Base-by-base conservation (phyloP, 257 asterid species). In the Cruciata laevipes region DNA sequence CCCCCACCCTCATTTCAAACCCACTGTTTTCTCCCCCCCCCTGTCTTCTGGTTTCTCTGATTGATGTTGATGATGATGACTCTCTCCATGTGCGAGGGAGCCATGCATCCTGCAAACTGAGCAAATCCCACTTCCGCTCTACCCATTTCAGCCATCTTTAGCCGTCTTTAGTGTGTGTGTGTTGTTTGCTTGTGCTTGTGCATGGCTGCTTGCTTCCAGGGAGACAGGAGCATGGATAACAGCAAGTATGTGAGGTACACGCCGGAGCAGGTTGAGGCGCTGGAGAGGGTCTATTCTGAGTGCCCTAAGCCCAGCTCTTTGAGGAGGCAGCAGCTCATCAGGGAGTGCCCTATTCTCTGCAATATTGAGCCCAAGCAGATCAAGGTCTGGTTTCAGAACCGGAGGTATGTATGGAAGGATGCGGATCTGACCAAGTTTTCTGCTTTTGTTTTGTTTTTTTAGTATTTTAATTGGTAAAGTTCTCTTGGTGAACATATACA, bases 361-460 rank as follows among this genome's bases (percentile, higher is more conserved):
- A 93, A 93, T 79, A 93, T 93, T 81, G 98, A 88, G 79, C 95
- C 97, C 53, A 93, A 93, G 53, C 98, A 93, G 77, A 93, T 93
- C 91, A 93, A 93, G 90, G 98, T 93, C 75, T 93, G 97, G 98
- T 93, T 93, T 81, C 98, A 93, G 78, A 93, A 93, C 73, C 83
- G 98, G 61, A 88, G 98, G 98, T 92, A 81, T 44, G 8, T 9
- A 23, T 37, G 12, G 10, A 37, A 37, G 10, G 55, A 42, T 42
- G 51, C 4, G 51, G 55, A 47, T 47, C 55, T 47, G 20, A 47
- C 55, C 51, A 11, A 11, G 11, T 42, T 20, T 18, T 53, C 25
- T 53, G 24, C 13, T 53, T n/a, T 53, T 53, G 10, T 0, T 63
- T 53, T 55, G 18, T 42, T 42, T 13, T 40, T 42, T 42, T 13